Conservation (phyloP, 202 grass and related monocot genomes). For the Bolboschoenoplectus hybrid region DNA sequence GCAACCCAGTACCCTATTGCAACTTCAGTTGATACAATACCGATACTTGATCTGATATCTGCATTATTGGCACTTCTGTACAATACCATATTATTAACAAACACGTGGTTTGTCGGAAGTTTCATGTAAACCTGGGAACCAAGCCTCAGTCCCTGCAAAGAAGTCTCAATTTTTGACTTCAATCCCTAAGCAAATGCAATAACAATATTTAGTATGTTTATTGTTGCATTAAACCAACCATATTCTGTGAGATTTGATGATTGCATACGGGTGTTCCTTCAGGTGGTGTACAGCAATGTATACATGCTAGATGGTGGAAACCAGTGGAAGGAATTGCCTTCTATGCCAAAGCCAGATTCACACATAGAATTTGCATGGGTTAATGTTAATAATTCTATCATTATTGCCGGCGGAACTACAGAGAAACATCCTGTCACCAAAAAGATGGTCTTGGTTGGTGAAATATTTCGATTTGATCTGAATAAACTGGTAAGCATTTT, state of each 20-base stretch:
- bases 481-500: slow-evolving; percentile 61
- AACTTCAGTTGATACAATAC: background rate
- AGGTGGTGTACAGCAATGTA: slow-evolving; percentile 90
- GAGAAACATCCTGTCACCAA: slow-evolving; percentile 90
- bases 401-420: slow-evolving; percentile 87
- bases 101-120: background rate
- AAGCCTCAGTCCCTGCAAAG: background rate
- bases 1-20: background rate
- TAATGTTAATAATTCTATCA: slow-evolving; percentile 85
- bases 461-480: slow-evolving; percentile 90
- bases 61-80: background rate
- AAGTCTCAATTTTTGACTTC: background rate
- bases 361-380: slow-evolving; percentile 99
- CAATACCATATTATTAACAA: background rate
- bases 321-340: slow-evolving; percentile 81
- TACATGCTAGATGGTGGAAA: slow-evolving; percentile 76
- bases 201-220: background rate
- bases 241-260: background rate
- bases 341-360: slow-evolving; percentile 95
- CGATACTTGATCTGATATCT: background rate
- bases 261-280: slow-evolving; percentile 31
- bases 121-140: background rate
- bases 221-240: background rate
- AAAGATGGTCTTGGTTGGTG: slow-evolving; percentile 90
- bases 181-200: background rate